These are phyloP conservation scores for Prunus mume DNA, from an alignment of 306 rosid species.

Conservation along the genomic window DNA sequence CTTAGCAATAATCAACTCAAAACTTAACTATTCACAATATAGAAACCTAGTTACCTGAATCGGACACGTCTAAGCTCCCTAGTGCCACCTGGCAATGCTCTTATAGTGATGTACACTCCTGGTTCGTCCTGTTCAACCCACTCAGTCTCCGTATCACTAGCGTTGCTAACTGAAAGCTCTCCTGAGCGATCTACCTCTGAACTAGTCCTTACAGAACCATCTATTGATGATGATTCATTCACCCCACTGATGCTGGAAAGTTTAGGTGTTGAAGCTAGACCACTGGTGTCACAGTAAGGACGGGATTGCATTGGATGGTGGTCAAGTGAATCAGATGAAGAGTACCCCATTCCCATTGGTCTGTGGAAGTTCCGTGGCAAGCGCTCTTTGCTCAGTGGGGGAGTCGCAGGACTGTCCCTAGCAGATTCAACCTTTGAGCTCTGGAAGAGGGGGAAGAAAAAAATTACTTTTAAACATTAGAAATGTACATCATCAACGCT, in stretches of 20 bases:
- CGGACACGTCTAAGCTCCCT: constrained; percentile 91
- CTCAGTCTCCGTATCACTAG: constrained; percentile 95
- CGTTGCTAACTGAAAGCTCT: constrained; percentile 86
- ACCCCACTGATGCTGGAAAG: constrained; percentile 56
- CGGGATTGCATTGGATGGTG: constrained; percentile 53
- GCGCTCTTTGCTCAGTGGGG: constrained; percentile 71
- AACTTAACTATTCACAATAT: constrained; percentile 7
- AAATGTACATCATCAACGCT: not conserved
- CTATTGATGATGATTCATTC: constrained; percentile 70
- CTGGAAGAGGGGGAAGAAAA: constrained; percentile 37
- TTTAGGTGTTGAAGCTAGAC: constrained; percentile 65
- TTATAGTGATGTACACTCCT: constrained; percentile 92
- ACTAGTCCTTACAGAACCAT: constrained; percentile 83
- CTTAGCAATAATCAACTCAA: not conserved
- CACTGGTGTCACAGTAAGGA: constrained; percentile 55
- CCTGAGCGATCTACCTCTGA: constrained; percentile 80
- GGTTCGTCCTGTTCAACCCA: constrained; percentile 99
- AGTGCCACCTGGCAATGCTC: constrained; percentile 75
- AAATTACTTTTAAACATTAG: not conserved
- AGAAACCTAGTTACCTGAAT: constrained; percentile 60
- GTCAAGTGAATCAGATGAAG: constrained; percentile 82
- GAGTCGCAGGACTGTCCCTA: constrained; percentile 85
- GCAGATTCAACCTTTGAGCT: constrained; percentile 71
- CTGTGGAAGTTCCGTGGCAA: constrained; percentile 50
- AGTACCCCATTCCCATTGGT: constrained; percentile 69